phyloP scores from a whole-genome alignment of 2,329 filamentous ascomycete genomes.

The Didymosphaeria variabile region DNA sequence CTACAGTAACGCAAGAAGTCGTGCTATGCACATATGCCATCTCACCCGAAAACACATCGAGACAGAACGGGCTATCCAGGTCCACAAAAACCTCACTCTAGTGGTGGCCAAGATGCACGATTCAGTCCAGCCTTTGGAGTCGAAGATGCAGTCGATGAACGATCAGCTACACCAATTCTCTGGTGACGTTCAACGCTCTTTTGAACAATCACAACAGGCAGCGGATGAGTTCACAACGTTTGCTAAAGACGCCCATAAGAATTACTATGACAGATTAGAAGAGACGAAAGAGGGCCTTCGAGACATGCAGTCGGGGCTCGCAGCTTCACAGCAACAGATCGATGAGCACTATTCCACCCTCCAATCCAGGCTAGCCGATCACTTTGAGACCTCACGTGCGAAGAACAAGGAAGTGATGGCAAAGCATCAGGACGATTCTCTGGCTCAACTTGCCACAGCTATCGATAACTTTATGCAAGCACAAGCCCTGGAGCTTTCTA shows the following conservation, averaged over 20 bases:
- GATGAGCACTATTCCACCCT: slow-evolving; percentile 2
- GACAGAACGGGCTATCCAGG: slow-evolving; percentile 55
- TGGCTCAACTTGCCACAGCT: slow-evolving; percentile 7
- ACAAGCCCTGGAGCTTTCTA: slow-evolving; percentile 12
- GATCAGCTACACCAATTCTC: slow-evolving; percentile 5
- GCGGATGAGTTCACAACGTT: background rate
- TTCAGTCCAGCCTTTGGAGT: slow-evolving; percentile 4
- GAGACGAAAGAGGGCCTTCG: slow-evolving; percentile 7
- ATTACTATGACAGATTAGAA: background rate
- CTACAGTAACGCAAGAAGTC: slow-evolving; percentile 69
- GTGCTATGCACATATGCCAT: slow-evolving; percentile 69
- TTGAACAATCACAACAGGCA: slow-evolving; percentile 1
- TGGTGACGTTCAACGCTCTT: background rate
- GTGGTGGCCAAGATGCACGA: slow-evolving; percentile 22
- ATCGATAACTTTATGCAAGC: slow-evolving; percentile 6
- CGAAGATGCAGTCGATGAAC: slow-evolving; percentile 8
- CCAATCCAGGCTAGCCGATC: slow-evolving; percentile 6
- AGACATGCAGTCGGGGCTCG: slow-evolving; percentile 7
- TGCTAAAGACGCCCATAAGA: background rate
- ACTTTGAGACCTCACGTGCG: slow-evolving; percentile 12
- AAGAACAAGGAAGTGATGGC: slow-evolving; percentile 8
- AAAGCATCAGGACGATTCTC: slow-evolving; percentile 6
- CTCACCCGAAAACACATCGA: slow-evolving; percentile 67
- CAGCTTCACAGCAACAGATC: slow-evolving; percentile 1
- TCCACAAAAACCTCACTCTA: slow-evolving; percentile 45